Percentiles rank a stretch among this genome's conserved stretches.
These are phyloP conservation scores for Oryza punctata DNA, from an alignment of 176 grass and related monocot species.

Conservation along the genomic window DNA sequence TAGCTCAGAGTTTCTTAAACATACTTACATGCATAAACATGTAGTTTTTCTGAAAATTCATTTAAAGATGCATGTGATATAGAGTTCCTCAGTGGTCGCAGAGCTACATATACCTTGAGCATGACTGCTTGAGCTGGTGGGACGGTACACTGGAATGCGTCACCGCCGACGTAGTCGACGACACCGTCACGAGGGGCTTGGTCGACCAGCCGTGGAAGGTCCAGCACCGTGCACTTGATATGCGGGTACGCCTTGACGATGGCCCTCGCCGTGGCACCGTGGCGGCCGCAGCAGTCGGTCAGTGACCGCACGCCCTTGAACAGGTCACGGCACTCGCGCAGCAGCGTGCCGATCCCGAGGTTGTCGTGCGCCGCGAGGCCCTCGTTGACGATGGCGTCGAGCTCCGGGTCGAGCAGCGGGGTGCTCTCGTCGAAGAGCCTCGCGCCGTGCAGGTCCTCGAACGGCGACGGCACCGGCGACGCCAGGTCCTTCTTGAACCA, in stretches of 20 bases:
- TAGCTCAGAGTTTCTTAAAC: no score
- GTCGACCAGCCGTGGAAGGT: constrained; percentile 38
- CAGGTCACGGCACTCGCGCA: constrained; percentile 7
- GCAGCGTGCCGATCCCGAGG: background rate
- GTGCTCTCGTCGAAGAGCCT: constrained; percentile 26
- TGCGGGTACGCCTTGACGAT: constrained; percentile 38
- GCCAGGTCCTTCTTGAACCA: constrained; percentile 51
- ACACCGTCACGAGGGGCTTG: background rate
- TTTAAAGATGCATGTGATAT: no score
- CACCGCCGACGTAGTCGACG: constrained; percentile 40
- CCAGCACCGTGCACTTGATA: constrained; percentile 47
- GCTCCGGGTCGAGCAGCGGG: background rate
- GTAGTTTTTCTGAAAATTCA: no score
- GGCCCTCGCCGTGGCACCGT: constrained; percentile 31
- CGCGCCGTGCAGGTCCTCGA: constrained; percentile 14
- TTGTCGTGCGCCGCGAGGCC: constrained; percentile 28
- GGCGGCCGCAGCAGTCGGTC: constrained; percentile 51
- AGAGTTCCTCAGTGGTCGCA: no score
- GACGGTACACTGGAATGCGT: constrained; percentile 44
- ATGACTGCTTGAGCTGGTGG: constrained; percentile 47
- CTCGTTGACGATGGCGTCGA: constrained; percentile 16
- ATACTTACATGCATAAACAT: no score
- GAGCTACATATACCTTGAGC: constrained; percentile 44
- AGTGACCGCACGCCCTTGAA: constrained; percentile 38
- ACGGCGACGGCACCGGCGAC: constrained; percentile 12